A percentile compares a stretch with the other conserved stretches of the same genome.
Conservation (phyloP, 2,329 filamentous ascomycete species). For the Stylonectria norvegica region DNA sequence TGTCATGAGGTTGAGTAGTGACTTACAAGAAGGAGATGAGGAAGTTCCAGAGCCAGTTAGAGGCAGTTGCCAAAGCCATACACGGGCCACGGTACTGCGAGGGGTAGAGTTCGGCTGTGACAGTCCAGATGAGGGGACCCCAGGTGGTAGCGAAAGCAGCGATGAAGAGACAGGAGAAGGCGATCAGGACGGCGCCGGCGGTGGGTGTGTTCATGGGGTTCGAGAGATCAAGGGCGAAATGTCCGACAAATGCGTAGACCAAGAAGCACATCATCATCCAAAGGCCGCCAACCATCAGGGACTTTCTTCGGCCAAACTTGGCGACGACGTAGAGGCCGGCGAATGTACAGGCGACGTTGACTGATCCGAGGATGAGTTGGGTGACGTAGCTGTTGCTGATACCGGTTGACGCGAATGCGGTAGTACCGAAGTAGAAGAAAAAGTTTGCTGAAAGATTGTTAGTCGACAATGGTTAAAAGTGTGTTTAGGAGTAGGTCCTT, state of each 20-base stretch:
- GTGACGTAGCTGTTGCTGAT: conserved; percentile 63
- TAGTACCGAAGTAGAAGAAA: conserved; percentile 65
- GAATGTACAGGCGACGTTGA: conserved; percentile 66
- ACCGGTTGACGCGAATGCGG: conserved; percentile 64
- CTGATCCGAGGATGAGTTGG: conserved; percentile 63
- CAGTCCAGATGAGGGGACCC: conserved; percentile 67
- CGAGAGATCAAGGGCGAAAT: conserved; percentile 40
- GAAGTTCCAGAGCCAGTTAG: conserved; percentile 67
- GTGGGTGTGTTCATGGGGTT: conserved; percentile 44
- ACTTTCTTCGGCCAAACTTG: conserved; percentile 60
- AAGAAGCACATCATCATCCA: conserved; percentile 57
- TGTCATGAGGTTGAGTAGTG: rapidly evolving
- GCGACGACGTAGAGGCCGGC: conserved; percentile 63
- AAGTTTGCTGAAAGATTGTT: too few relatives aligned
- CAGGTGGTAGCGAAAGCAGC: conserved; percentile 65
- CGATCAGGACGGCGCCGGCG: conserved; percentile 59
- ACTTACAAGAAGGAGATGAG: conserved; percentile 47
- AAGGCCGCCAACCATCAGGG: conserved; percentile 59
- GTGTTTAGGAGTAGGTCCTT: conserved; percentile 62
- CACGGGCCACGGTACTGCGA: conserved; percentile 51
- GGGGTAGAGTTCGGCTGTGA: conserved; percentile 63
- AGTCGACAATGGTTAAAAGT: too few relatives aligned
- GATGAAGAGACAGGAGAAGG: conserved; percentile 68
- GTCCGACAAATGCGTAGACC: conserved; percentile 49
- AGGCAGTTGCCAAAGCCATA: conserved; percentile 55